These are phyloP conservation scores for Xenoacremonium recifei DNA, from an alignment of 2,329 filamentous ascomycete genomes.

Conservation along the genomic window DNA sequence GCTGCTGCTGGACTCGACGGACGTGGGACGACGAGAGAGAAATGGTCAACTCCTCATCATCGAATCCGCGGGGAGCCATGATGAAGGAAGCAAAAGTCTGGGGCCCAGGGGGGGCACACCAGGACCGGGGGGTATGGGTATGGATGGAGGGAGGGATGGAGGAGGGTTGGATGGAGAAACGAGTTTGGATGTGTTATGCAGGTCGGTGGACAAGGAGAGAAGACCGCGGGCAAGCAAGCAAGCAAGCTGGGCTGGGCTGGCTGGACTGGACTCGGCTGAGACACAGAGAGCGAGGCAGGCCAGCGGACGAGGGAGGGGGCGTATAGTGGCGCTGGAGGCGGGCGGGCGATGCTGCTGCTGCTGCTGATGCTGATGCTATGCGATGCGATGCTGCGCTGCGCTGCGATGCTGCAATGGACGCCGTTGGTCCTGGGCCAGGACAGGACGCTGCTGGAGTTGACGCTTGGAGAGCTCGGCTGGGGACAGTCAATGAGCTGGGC, in stretches of 20 bases:
- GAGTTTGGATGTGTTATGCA: too few relatives aligned
- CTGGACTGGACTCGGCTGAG: too few relatives aligned
- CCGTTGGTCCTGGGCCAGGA: too few relatives aligned
- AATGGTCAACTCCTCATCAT: constrained; percentile 82
- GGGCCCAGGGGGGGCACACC: constrained; percentile 42
- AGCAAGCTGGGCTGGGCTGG: too few relatives aligned
- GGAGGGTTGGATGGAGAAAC: too few relatives aligned
- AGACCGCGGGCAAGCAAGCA: too few relatives aligned
- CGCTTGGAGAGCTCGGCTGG: too few relatives aligned
- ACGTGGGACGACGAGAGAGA: constrained; percentile 66
- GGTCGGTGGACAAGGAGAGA: too few relatives aligned
- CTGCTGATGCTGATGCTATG: not conserved
- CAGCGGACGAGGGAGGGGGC: not conserved
- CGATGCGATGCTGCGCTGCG: not conserved
- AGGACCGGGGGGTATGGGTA: constrained; percentile 27
- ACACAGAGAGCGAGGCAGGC: too few relatives aligned
- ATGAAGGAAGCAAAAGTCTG: constrained; percentile 9
- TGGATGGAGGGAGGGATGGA: constrained; percentile 1
- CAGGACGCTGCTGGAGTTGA: too few relatives aligned
- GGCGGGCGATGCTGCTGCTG: not conserved
- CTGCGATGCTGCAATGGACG: constrained; percentile 1
- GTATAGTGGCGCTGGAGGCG: not conserved
- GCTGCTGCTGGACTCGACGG: constrained; percentile 46
- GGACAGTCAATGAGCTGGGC: not conserved
- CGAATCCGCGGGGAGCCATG: constrained; percentile 60